Conservation (phyloP, 1,284 basidiomycete genomes). For the Ustilago trichophora region DNA sequence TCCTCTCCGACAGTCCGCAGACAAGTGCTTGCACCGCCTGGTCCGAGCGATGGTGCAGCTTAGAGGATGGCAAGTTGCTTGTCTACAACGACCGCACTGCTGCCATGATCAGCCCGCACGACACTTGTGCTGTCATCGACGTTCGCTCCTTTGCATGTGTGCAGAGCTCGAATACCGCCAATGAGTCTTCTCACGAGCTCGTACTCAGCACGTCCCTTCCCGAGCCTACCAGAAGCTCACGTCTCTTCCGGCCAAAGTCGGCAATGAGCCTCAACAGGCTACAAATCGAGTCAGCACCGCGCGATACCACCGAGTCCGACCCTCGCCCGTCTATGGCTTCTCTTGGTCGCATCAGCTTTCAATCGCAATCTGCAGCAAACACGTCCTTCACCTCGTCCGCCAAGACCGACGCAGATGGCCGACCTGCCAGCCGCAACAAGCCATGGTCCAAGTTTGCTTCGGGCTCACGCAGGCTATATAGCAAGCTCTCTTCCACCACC, state of each 20-base stretch:
- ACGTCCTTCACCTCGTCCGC: background rate
- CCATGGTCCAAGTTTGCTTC: slow-evolving; percentile 21
- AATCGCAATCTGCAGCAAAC: background rate
- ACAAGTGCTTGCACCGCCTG: slow-evolving; percentile 19
- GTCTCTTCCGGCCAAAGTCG: slow-evolving; percentile 18
- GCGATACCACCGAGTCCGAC: background rate
- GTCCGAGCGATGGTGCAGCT: slow-evolving; percentile 38
- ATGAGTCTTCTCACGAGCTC: slow-evolving; percentile 4
- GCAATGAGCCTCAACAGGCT: slow-evolving; percentile 14
- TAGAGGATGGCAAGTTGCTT: slow-evolving; percentile 37
- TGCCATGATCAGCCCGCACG: slow-evolving; percentile 25
- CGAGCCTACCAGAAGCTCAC: slow-evolving; percentile 2
- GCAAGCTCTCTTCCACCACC: slow-evolving; percentile 11
- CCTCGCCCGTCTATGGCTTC: slow-evolving; percentile 6
- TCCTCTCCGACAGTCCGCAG: slow-evolving; percentile 11
- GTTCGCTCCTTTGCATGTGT: slow-evolving; percentile 15
- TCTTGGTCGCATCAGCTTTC: slow-evolving; percentile 6
- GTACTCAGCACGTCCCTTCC: slow-evolving; percentile 9
- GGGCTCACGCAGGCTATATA: slow-evolving; percentile 18
- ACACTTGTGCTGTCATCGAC: slow-evolving; percentile 15
- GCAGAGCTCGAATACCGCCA: background rate
- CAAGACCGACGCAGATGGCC: background rate
- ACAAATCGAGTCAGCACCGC: background rate
- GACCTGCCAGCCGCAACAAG: slow-evolving; percentile 1
- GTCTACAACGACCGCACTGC: slow-evolving; percentile 34